Evolutionary conservation across 345 rosid genomes (phyloP).

Genomic region (Pelargonium nanum): DNA sequence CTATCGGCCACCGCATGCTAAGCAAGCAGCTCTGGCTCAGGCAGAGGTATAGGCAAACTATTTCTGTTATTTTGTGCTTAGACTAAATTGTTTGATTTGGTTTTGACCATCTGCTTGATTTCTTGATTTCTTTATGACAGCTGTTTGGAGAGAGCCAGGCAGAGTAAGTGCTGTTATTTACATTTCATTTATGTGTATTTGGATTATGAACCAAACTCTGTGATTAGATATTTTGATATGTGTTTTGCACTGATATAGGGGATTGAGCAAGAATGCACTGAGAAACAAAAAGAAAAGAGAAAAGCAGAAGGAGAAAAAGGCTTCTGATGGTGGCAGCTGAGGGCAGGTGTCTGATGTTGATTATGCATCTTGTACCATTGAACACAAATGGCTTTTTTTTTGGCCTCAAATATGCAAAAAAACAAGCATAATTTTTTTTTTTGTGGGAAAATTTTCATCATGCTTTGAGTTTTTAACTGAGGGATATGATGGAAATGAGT

Average conservation of each 20-base stretch:
- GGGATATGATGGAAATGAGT: too few species aligned
- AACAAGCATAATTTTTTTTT: too few species aligned
- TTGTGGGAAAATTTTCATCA: too few species aligned
- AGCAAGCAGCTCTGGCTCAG: constrained; percentile 59
- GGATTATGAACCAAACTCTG: not conserved
- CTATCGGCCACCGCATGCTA: constrained; percentile 91
- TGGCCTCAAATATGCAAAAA: too few species aligned
- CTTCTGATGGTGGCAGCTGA: not conserved
- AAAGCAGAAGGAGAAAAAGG: constrained; percentile 55
- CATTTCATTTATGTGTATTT: not conserved
- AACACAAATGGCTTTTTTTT: too few species aligned
- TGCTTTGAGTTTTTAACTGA: too few species aligned
- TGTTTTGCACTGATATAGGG: constrained; percentile 21
- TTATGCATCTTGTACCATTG: too few species aligned
- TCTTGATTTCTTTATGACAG: constrained; percentile 31
- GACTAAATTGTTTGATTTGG: not conserved
- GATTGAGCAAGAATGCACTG: constrained; percentile 81
- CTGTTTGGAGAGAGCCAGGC: constrained; percentile 48
- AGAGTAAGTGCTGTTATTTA: constrained; percentile 45
- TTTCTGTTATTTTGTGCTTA: not conserved
- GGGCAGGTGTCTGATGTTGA: too few species aligned
- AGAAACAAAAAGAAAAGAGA: constrained; percentile 88
- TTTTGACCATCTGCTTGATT: not conserved
- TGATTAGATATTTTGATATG: not conserved
- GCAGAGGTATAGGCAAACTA: constrained; percentile 59